Percentiles rank a stretch among this genome's conserved stretches.
These are phyloP conservation scores for Blepharisma stoltei DNA, from an alignment of 73 alveolate genomes.

Conservation along the genomic window DNA sequence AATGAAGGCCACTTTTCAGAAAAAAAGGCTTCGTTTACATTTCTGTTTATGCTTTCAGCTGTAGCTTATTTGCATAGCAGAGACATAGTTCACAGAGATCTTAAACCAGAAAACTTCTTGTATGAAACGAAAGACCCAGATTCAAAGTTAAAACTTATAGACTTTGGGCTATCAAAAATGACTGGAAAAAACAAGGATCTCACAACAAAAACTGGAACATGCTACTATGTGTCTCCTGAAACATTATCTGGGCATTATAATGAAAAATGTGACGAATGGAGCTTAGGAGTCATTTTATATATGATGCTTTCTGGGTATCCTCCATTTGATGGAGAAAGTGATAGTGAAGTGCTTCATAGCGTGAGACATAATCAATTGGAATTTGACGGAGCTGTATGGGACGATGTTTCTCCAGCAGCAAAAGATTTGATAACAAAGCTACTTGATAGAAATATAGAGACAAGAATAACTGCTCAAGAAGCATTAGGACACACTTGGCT, in stretches of 20 bases:
- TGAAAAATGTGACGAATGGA: slow-evolving; percentile 86
- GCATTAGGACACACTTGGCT: slow-evolving; percentile 45
- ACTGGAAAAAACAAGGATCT: slow-evolving; percentile 60
- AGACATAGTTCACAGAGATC: slow-evolving; percentile 55
- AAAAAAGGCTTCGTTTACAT: slow-evolving; percentile 68
- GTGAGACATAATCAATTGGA: slow-evolving; percentile 39
- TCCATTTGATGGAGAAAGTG: slow-evolving; percentile 83
- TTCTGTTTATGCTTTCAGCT: slow-evolving; percentile 70
- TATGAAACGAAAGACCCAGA: slow-evolving; percentile 44
- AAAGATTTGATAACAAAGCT: slow-evolving; percentile 12
- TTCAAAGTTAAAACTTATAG: slow-evolving; percentile 80
- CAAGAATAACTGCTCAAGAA: slow-evolving; percentile 39
- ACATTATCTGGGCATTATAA: slow-evolving; percentile 81
- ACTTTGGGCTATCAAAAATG: slow-evolving; percentile 75
- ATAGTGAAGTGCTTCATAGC: slow-evolving; percentile 72
- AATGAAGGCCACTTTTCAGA: slow-evolving; percentile 75
- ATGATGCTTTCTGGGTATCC: slow-evolving; percentile 85
- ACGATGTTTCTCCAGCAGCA: slow-evolving; percentile 41
- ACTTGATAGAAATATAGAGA: slow-evolving; percentile 41
- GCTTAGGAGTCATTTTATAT: slow-evolving; percentile 83
- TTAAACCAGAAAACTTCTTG: slow-evolving; percentile 57
- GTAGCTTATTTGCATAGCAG: slow-evolving; percentile 70
- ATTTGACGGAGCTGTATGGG: slow-evolving; percentile 45
- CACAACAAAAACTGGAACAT: slow-evolving; percentile 89
- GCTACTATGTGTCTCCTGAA: slow-evolving; percentile 93